Conservation (phyloP, 2,329 filamentous ascomycete genomes). For the Atkinsonella texensis region DNA sequence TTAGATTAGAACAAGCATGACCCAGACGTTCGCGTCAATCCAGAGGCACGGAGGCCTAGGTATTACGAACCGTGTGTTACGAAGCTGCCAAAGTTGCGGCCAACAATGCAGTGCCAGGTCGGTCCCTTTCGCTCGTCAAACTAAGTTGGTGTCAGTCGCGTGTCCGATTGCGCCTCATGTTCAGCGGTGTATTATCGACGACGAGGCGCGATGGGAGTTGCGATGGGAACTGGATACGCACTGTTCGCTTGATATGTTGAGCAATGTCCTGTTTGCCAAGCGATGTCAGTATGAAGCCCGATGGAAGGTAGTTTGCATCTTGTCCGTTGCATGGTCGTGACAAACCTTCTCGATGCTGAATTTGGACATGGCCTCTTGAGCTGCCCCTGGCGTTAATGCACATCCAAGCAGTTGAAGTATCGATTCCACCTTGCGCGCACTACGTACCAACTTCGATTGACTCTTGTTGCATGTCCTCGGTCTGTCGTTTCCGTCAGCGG, state of each 20-base stretch:
- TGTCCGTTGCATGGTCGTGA: not conserved
- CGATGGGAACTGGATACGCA: conserved; percentile 26
- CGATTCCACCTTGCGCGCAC: not conserved
- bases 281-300: conserved; percentile 10
- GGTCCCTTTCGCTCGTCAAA: conserved; percentile 95
- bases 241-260: conserved; percentile 89
- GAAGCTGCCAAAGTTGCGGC: conserved; percentile 97
- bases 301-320: not conserved
- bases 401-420: not conserved
- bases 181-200: not conserved
- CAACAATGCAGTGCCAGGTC: conserved; percentile 99
- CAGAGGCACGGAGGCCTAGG: not conserved
- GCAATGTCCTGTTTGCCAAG: conserved; percentile 62
- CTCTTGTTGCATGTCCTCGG: conserved; percentile 94
- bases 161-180: not conserved
- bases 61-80: conserved; percentile 75
- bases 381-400: conserved; percentile 20
- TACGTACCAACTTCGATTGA: conserved; percentile 84
- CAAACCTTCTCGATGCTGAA: conserved; percentile 50
- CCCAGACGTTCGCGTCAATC: no score
- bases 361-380: conserved; percentile 51
- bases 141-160: conserved; percentile 31
- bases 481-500: conserved; percentile 42
- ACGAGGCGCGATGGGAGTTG: not conserved
- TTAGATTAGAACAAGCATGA: not conserved